These are phyloP conservation scores for Corynespora cassiicola DNA, from an alignment of 2,329 filamentous ascomycete species.

Conservation along the genomic window DNA sequence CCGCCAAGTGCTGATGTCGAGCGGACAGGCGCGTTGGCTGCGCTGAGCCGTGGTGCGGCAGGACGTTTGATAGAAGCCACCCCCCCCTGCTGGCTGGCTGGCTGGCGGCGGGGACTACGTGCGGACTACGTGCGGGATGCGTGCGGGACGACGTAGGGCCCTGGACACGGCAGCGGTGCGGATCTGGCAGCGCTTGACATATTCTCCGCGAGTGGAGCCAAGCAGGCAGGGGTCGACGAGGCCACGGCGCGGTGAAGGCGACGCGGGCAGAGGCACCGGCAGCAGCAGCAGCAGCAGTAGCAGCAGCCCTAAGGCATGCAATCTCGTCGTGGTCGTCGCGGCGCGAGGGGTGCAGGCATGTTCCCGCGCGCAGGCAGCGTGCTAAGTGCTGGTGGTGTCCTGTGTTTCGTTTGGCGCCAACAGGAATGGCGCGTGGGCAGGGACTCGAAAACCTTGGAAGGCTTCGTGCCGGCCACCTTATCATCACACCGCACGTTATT, in stretches of 20 bases:
- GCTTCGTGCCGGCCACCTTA: slow-evolving; percentile 25
- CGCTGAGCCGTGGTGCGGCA: too few species aligned
- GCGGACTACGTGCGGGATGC: neutral
- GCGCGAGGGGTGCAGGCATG: neutral
- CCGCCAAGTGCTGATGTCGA: too few species aligned
- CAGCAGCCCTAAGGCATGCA: neutral
- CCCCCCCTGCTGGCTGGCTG: too few species aligned
- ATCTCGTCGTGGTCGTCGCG: neutral
- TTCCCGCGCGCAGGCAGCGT: too few species aligned
- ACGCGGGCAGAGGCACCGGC: too few species aligned
- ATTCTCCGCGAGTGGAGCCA: slow-evolving; percentile 29
- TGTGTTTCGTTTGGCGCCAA: slow-evolving; percentile 1
- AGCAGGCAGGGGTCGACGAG: slow-evolving; percentile 27
- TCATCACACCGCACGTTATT: slow-evolving; percentile 42
- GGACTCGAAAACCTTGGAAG: slow-evolving; percentile 5
- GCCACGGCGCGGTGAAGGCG: too few species aligned
- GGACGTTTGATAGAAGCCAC: too few species aligned
- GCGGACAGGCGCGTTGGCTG: too few species aligned
- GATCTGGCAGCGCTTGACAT: slow-evolving; percentile 20
- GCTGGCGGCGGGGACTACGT: too few species aligned
- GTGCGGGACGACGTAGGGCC: too few species aligned
- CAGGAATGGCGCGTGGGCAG: slow-evolving; percentile 1
- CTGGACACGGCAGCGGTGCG: slow-evolving; percentile 13
- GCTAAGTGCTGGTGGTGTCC: too few species aligned
- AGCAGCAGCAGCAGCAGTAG: neutral